phyloP scores from a whole-genome alignment of 495 filamentous ascomycete species.

The Daldinia concentrica region DNA sequence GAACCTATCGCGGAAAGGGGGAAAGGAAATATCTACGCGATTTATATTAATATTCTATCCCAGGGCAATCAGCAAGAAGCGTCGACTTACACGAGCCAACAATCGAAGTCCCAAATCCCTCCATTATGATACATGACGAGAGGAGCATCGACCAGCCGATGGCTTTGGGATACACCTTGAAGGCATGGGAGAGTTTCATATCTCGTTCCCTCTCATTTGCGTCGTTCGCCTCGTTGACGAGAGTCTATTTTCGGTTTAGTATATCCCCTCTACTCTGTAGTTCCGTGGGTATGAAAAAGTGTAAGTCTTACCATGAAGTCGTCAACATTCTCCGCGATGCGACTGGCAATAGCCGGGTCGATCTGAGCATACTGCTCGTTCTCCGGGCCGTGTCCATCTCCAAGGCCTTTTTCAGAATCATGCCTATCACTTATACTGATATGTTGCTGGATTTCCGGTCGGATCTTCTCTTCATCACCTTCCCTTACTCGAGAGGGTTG shows the following conservation, averaged over 20 bases:
- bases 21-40: conserved; percentile 40
- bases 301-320: conserved; percentile 46
- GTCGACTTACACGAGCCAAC: conserved; percentile 45
- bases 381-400: not conserved
- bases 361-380: conserved; percentile 35
- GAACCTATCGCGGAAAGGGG: conserved; percentile 44
- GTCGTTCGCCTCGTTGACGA: conserved; percentile 47
- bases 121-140: conserved; percentile 62
- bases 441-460: conserved; percentile 22
- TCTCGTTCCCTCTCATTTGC: conserved; percentile 48
- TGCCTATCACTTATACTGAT: conserved; percentile 15
- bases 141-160: conserved; percentile 61
- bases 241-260: conserved; percentile 35
- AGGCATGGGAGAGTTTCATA: conserved; percentile 51
- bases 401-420: conserved; percentile 36
- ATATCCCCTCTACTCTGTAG: not conserved
- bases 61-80: not conserved
- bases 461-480: conserved; percentile 26
- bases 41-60: not conserved
- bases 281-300: not conserved
- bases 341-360: conserved; percentile 42
- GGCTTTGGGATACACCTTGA: conserved; percentile 55
- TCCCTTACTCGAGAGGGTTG: conserved; percentile 3
- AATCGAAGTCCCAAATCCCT: conserved; percentile 59
- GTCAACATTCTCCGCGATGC: conserved; percentile 46